Base-by-base conservation (phyloP, 352 stramenopile species). In the Albugo laibachii region DNA sequence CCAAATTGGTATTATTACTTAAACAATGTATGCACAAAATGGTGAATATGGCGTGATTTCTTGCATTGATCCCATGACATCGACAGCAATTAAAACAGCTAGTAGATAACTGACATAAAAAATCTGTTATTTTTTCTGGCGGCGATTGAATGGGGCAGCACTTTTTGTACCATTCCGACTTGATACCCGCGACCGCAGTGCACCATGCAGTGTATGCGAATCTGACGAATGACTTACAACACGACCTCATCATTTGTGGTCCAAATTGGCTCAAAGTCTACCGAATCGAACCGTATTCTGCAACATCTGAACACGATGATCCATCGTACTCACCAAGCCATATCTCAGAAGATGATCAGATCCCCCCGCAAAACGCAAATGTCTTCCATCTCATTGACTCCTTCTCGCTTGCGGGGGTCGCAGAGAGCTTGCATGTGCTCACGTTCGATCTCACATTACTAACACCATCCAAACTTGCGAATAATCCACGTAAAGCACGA, bases 81-180 rank as follows among this genome's bases (percentile, higher is more conserved):
- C 24, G 24, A 31, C 3, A 31, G 3, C 24, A 31, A 8, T 31
- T 31, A n/a, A n/a, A n/a, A n/a, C n/a, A n/a, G n/a, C n/a, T n/a
- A n/a, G n/a, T n/a, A n/a, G n/a, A 31, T 31, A 31, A 31, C 24
- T 31, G 24, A 31, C 8, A 31, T 8, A n/a, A 31, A 31, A 31
- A 31, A 10, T 8, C 24, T 31, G 24, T 31, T 31, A 31, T 31
- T 31, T 31, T 31, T 31, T 8, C 24, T 31, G 24, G 24, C 24
- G 24, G 8, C 24, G 24, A 31, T 31, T 8, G 8, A 31, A 87
- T 87, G 75, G 71, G 71, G 10, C 78, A 91, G 56, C 78, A 91
- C 61, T 91, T 91, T 52, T 52, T 91, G 41, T 69, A 83, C 44
- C 74, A 91, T 48, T 71, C 74, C 49, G 78, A 91, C 50, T 58